Percentiles rank a stretch among this genome's conserved stretches.
Evolutionary conservation across 2,329 filamentous ascomycete species (phyloP).

Genomic region (Colletotrichum horii): DNA sequence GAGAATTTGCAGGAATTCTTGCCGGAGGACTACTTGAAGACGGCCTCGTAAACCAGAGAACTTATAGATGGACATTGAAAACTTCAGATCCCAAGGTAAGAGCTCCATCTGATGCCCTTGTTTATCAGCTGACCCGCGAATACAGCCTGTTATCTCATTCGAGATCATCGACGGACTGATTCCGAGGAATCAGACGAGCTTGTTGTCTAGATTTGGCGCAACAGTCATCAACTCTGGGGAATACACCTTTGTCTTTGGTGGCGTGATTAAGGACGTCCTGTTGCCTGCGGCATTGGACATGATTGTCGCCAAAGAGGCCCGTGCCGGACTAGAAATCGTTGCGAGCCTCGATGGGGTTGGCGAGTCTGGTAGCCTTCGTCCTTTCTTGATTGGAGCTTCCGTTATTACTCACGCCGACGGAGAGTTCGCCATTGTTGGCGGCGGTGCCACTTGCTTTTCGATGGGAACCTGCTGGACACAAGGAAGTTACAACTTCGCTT

Average conservation of each 20-base stretch:
- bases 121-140: not conserved
- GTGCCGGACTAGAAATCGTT: slow-evolving; percentile 30
- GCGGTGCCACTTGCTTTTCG: slow-evolving; percentile 87
- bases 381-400: slow-evolving; percentile 75
- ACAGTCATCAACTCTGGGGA: slow-evolving; percentile 33
- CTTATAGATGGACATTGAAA: slow-evolving; percentile 69
- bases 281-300: slow-evolving; percentile 58
- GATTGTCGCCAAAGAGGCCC: slow-evolving; percentile 29
- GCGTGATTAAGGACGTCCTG: slow-evolving; percentile 45
- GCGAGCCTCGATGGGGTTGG: slow-evolving; percentile 46
- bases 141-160: slow-evolving; percentile 5
- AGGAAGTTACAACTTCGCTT: slow-evolving; percentile 53
- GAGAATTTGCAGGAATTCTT: slow-evolving; percentile 63
- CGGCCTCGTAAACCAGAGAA: slow-evolving; percentile 65
- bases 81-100: slow-evolving; percentile 41
- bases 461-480: slow-evolving; percentile 88
- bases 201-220: slow-evolving; percentile 48
- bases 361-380: slow-evolving; percentile 41
- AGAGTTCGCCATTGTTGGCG: slow-evolving; percentile 71
- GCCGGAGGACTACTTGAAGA: slow-evolving; percentile 73
- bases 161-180: not conserved
- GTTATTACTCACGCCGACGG: slow-evolving; percentile 50
- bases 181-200: not conserved
- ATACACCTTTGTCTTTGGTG: slow-evolving; percentile 45
- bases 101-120: not conserved